Conservation (phyloP, 2,329 filamentous ascomycete genomes). For the Aureobasidium sp. region DNA sequence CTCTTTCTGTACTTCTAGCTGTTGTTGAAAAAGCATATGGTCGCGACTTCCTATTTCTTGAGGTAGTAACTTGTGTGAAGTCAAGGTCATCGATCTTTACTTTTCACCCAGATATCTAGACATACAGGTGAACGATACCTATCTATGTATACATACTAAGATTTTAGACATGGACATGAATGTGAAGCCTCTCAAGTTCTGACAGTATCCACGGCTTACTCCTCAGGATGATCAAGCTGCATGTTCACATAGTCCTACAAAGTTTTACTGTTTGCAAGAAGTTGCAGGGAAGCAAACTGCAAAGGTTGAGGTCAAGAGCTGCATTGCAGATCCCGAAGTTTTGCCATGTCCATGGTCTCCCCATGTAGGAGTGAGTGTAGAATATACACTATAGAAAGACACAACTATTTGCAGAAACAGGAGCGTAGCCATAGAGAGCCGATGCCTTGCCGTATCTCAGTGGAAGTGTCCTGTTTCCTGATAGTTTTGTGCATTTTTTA, state of each 20-base stretch:
- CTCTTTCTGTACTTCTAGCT: neutral
- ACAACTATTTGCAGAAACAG: neutral
- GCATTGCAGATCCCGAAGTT: neutral
- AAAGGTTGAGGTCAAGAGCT: neutral
- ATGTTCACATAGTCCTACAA: neutral
- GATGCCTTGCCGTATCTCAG: no score
- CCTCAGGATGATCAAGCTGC: no score
- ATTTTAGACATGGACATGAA: neutral
- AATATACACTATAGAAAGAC: neutral
- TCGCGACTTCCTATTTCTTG: neutral
- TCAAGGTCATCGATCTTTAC: neutral
- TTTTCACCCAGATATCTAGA: neutral
- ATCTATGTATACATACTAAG: no score
- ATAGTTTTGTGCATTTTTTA: no score
- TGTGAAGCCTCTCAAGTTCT: neutral
- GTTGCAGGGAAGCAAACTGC: neutral
- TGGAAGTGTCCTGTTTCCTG: no score
- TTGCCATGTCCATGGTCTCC: neutral
- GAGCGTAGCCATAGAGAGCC: no score
- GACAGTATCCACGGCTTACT: neutral
- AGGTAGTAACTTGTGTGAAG: neutral
- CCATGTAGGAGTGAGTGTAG: no score
- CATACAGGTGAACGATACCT: neutral
- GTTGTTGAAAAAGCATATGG: neutral
- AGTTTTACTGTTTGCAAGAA: neutral